These are phyloP conservation scores for Alternaria consortialis DNA, from an alignment of 2,329 filamentous ascomycete genomes.

Conservation along the genomic window DNA sequence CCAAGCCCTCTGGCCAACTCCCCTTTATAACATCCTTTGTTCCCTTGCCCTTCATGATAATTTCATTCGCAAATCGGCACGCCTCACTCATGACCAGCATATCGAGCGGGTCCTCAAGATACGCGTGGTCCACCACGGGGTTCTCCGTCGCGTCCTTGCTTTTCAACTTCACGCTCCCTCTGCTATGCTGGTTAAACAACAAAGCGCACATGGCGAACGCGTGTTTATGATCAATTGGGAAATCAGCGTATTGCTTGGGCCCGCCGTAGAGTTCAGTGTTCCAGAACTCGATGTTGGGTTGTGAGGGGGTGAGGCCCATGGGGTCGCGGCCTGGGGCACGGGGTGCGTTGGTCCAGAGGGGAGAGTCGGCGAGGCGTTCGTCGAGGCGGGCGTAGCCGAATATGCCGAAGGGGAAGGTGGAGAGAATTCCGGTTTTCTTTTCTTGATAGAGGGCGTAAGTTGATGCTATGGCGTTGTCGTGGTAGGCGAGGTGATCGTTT, in stretches of 20 bases:
- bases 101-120: conserved; percentile 66
- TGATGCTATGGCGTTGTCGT: conserved; percentile 60
- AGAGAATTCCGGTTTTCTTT: conserved; percentile 66
- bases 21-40: conserved; percentile 69
- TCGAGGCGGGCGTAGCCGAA: conserved; percentile 71
- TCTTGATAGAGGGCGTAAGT: conserved; percentile 66
- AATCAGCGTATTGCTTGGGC: conserved; percentile 65
- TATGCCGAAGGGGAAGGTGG: conserved; percentile 69
- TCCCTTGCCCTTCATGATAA: conserved; percentile 65
- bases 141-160: conserved; percentile 59
- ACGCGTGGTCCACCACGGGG: conserved; percentile 68
- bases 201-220: conserved; percentile 67
- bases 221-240: conserved; percentile 62
- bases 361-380: conserved; percentile 64
- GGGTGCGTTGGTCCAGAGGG: conserved; percentile 63
- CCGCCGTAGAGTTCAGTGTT: conserved; percentile 69
- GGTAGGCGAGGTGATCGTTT: conserved; percentile 66
- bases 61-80: conserved; percentile 67
- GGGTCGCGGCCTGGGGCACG: conserved; percentile 62
- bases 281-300: conserved; percentile 71
- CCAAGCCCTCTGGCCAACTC: conserved; percentile 64
- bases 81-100: conserved; percentile 67
- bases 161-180: conserved; percentile 63
- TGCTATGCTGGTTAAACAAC: conserved; percentile 66
- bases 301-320: conserved; percentile 65